phyloP scores from a whole-genome alignment of 2,329 filamentous ascomycete genomes.

The Drechmeria coniospora region DNA sequence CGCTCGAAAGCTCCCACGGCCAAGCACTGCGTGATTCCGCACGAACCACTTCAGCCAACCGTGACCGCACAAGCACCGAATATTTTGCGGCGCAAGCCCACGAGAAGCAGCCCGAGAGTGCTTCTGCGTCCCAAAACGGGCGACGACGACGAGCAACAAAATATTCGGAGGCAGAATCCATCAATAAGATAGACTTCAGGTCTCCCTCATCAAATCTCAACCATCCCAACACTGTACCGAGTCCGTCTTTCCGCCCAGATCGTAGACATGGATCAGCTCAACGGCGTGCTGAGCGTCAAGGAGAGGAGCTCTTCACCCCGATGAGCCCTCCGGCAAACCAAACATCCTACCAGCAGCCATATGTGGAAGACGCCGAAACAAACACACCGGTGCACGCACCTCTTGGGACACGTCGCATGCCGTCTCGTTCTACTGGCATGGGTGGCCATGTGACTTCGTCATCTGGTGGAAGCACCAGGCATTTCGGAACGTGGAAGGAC shows the following conservation, averaged over 20 bases:
- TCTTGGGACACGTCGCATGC: too few relatives aligned
- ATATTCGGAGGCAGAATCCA: neutral
- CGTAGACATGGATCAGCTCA: slow-evolving; percentile 11
- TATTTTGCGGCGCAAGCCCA: too few relatives aligned
- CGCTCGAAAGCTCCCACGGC: neutral
- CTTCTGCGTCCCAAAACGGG: too few relatives aligned
- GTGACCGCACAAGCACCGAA: too few relatives aligned
- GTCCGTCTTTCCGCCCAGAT: slow-evolving; percentile 8
- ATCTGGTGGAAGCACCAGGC: too few relatives aligned
- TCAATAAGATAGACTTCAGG: neutral
- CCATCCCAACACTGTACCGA: slow-evolving; percentile 3
- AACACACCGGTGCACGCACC: too few relatives aligned
- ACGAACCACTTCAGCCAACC: too few relatives aligned
- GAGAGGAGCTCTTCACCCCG: neutral
- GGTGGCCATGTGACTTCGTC: too few relatives aligned
- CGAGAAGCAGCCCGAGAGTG: too few relatives aligned
- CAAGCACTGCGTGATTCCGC: too few relatives aligned
- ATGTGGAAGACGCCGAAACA: slow-evolving; percentile 6
- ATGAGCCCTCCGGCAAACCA: neutral
- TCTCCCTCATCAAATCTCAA: neutral
- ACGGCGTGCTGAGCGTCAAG: slow-evolving; percentile 3
- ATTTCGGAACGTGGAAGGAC: too few relatives aligned
- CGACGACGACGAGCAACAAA: neutral
- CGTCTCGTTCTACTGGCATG: too few relatives aligned
- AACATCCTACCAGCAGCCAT: slow-evolving; percentile 6